phyloP scores from a whole-genome alignment of 352 stramenopile species.

The Globisporangium cylindrosporum region DNA sequence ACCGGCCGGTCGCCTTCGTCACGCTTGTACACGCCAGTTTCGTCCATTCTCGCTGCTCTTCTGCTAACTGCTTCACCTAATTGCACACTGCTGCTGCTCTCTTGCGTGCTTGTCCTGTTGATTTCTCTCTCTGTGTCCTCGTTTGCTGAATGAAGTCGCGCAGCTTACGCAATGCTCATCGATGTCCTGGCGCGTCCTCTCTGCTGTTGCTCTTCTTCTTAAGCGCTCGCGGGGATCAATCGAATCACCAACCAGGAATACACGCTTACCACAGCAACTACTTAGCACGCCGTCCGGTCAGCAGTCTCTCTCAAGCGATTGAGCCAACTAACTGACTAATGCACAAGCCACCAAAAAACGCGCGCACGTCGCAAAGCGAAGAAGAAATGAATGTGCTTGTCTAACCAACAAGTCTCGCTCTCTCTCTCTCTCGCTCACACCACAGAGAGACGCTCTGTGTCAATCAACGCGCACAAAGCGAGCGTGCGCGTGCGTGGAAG shows the following conservation, averaged over 20 bases:
- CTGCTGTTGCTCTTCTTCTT: background rate
- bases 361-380: background rate
- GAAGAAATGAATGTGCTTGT: background rate
- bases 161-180: slow-evolving; percentile 16
- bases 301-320: background rate
- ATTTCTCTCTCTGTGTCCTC: background rate
- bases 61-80: slow-evolving; percentile 9
- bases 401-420: background rate
- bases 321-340: background rate
- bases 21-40: slow-evolving; percentile 66
- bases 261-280: background rate
- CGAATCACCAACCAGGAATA: background rate
- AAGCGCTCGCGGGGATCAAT: background rate
- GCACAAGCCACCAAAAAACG: background rate
- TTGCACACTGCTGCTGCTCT: slow-evolving; percentile 3
- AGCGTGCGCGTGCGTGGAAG: background rate
- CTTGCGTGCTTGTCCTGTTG: background rate
- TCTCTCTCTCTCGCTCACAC: background rate
- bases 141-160: background rate
- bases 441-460: background rate
- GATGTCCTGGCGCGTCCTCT: background rate
- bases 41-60: slow-evolving; percentile 37
- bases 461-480: background rate
- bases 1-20: slow-evolving; percentile 73
- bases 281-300: background rate